Conservation (phyloP, 352 stramenopile species). For the Phytopythium cucurbitacearum region DNA sequence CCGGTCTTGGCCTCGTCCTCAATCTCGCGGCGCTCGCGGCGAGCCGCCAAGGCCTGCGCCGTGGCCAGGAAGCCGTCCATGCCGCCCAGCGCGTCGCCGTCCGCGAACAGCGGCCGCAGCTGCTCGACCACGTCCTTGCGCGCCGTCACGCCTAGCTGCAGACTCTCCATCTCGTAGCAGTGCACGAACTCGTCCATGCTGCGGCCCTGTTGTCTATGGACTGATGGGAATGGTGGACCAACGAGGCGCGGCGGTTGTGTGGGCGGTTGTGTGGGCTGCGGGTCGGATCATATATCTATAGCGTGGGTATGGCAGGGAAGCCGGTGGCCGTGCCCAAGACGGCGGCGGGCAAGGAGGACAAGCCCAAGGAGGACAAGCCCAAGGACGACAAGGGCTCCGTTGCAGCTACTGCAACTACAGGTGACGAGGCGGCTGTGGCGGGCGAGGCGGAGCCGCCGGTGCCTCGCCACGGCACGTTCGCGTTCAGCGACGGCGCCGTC, state of each 20-base stretch:
- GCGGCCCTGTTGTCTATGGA: not conserved
- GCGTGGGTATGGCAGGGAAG: constrained; percentile 1
- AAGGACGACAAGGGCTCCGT: constrained; percentile 16
- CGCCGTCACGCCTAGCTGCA: constrained; percentile 59
- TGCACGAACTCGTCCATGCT: constrained; percentile 69
- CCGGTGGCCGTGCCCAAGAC: constrained; percentile 7
- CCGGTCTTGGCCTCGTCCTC: constrained; percentile 8
- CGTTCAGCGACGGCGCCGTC: constrained; percentile 58
- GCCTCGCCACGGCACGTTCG: constrained; percentile 48
- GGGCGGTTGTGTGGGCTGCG: too few species aligned
- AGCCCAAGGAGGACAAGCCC: constrained; percentile 6
- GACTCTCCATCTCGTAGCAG: constrained; percentile 74
- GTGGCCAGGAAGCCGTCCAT: constrained; percentile 37
- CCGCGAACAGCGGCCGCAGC: constrained; percentile 42
- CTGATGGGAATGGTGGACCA: not conserved
- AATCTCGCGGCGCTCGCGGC: constrained; percentile 14
- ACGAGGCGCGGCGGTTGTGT: not conserved
- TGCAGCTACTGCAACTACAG: constrained; percentile 8
- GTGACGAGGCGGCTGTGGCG: constrained; percentile 6
- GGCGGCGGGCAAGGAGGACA: constrained; percentile 12
- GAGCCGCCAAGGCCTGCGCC: constrained; percentile 40
- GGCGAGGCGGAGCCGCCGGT: constrained; percentile 22
- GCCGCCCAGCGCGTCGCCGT: constrained; percentile 16
- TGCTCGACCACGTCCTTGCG: constrained; percentile 47
- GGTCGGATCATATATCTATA: too few species aligned